Evolutionary conservation across 345 rosid species (phyloP).

Genomic region (Brassica napus): DNA sequence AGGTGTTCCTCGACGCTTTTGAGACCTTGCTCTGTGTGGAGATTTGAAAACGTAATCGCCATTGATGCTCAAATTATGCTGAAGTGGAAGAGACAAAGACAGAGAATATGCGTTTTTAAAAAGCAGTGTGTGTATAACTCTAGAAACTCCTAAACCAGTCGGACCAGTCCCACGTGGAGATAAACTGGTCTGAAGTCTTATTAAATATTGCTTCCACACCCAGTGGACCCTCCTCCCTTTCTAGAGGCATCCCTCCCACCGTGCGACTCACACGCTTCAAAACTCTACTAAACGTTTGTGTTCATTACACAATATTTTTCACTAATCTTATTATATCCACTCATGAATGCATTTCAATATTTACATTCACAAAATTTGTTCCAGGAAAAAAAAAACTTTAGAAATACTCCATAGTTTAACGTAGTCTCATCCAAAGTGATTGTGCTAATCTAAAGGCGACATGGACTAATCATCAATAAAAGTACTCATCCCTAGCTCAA

Average conservation of each 20-base stretch:
- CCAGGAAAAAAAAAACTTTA: not conserved
- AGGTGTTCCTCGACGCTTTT: conserved; percentile 70
- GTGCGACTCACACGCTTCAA: conserved; percentile 24
- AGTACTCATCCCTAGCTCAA: not conserved
- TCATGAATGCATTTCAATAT: not conserved
- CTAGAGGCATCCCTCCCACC: conserved; percentile 20
- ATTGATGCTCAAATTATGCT: conserved; percentile 16
- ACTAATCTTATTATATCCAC: not conserved
- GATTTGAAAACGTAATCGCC: conserved; percentile 77
- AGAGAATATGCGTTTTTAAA: not conserved
- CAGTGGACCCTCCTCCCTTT: not conserved
- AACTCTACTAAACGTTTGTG: not conserved
- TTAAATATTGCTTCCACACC: not conserved
- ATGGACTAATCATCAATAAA: not conserved
- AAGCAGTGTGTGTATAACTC: not conserved
- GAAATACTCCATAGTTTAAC: not conserved
- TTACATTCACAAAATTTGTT: not conserved
- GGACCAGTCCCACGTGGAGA: not conserved
- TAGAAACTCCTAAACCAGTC: conserved; percentile 9
- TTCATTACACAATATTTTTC: not conserved
- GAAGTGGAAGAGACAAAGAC: not conserved
- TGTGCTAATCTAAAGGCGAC: not conserved
- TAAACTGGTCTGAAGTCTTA: not conserved
- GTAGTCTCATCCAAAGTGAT: not conserved
- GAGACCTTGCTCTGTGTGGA: conserved; percentile 78